These are phyloP conservation scores for Lotus japonicus DNA, from an alignment of 306 rosid species.

Conservation along the genomic window DNA sequence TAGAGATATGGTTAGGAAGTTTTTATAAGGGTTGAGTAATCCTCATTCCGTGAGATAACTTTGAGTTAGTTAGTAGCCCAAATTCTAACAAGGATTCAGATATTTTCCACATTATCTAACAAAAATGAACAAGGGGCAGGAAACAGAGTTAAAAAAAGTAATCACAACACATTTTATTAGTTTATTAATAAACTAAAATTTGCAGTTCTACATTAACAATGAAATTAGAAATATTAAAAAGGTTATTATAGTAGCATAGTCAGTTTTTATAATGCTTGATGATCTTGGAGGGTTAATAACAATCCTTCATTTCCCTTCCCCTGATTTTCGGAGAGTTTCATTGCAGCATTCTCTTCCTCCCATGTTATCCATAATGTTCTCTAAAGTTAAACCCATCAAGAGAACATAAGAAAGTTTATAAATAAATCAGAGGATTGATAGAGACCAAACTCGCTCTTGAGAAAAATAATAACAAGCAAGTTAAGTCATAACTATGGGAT, in stretches of 20 bases:
- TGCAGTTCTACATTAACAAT: not conserved
- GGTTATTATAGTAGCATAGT: not conserved
- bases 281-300: not conserved
- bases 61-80: too few relatives aligned
- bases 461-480: not conserved
- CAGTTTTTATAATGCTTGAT: not conserved
- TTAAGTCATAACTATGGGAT: not conserved
- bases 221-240: not conserved
- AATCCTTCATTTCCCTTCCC: not conserved
- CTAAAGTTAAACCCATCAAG: too few relatives aligned
- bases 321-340: not conserved
- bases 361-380: not conserved
- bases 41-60: too few relatives aligned
- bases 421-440: not conserved
- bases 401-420: too few relatives aligned
- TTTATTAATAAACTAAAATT: not conserved
- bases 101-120: too few relatives aligned
- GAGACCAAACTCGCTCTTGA: not conserved
- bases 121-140: too few relatives aligned
- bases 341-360: not conserved
- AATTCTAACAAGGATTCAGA: too few relatives aligned
- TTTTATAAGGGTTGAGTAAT: too few relatives aligned
- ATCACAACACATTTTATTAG: not conserved
- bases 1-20: too few relatives aligned
- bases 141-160: not conserved